Base-by-base conservation (phyloP, 306 rosid genomes). In the Cicer arietinum region DNA sequence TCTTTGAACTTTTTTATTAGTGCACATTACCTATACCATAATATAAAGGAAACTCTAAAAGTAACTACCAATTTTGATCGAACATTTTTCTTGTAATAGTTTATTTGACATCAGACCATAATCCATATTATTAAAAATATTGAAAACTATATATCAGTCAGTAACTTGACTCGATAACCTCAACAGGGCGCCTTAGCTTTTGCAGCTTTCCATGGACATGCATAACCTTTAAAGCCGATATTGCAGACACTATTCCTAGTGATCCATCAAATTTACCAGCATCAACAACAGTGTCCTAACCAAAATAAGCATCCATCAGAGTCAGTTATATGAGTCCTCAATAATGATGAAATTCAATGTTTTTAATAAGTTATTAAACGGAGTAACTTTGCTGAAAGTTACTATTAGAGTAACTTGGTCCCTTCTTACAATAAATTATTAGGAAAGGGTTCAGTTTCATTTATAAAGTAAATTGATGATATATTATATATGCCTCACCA, bases 211-310 rank as follows among this genome's bases (percentile, higher is more conserved):
- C 87, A 70, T 71, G 78, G 85, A 75, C 58, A 58, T 81, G 81
- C 85, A 94, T 46, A 76, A 82, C 93, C 87, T 94, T 94, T 40
- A 94, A 71, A 25, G 98, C 97, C 79, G 96, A 83, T 83, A 94
- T n/a, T 52, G 90, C 96, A 57, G 92, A 82, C 18, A 94, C 80
- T 60, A 94, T 94, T 76, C 98, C 98, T 45, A 94, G 77, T 20
- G 97, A 40, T 16, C 97, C 98, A 81, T 94, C 98, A 83, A 87
- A 91, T 59, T 82, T 94, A 72, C 98, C 98, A 22, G 94, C 98
- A 89, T 94, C 97, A 78, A 90, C 87, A 65, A 94, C 97, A 8
- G 97, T 94, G 68, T 94, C 98, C 98, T 94, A 39, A 44, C 35
- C 16, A 50, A 71, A 77, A 65, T 53, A 10, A 82, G 22, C 43